Evolutionary conservation across 495 filamentous ascomycete species (phyloP), one percentile per base, ranked within the genome.

Genomic region (Hypoxylon fuscum): DNA sequence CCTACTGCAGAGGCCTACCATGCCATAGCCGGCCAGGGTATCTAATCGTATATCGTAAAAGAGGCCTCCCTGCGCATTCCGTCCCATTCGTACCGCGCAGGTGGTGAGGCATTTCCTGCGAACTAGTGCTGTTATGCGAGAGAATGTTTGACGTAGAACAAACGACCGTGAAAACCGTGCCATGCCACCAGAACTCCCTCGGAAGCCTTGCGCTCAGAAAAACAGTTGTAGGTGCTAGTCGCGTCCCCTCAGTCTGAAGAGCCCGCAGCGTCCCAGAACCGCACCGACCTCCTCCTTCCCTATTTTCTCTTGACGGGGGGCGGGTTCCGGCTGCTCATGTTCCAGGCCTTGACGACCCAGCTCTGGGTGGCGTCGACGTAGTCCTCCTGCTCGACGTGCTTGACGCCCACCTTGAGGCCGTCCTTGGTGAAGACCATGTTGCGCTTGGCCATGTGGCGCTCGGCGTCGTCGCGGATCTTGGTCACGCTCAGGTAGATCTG

Each of bases 331-430:
- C 68, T 74, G 32, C 75, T 84, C 58, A 90, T 76, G 68, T 92
- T 90, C 89, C 89, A 93, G 15, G 90, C 88, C 66, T 91, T 92
- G 51, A 91, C 88, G 38, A 92, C 78, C 67, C 88, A 89, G 77
- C 86, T 90, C 79, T 96, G 92, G 18, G 90, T 95, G 66, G 76
- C 80, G 76, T 94, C 92, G 68, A 89, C 85, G 75, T 96, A 93
- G 18, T 84, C 83, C 83, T 96, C 93, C 57, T 85, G 83, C 46
- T 80, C 78, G 21, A 92, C 65, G 57, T 94, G 83, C 78, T 89
- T 90, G 43, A 96, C 87, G 15, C 86, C 85, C 37, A 97, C 90
- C 67, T 86, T 89, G 78, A 94, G 77, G 11, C 93, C 93, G 59
- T 96, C 92, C 73, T 89, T 93, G 25, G 90, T 88, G 72, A 96